Evolutionary conservation across 148 eudicot species (phyloP).

Genomic region (Chenopodium formosanum): DNA sequence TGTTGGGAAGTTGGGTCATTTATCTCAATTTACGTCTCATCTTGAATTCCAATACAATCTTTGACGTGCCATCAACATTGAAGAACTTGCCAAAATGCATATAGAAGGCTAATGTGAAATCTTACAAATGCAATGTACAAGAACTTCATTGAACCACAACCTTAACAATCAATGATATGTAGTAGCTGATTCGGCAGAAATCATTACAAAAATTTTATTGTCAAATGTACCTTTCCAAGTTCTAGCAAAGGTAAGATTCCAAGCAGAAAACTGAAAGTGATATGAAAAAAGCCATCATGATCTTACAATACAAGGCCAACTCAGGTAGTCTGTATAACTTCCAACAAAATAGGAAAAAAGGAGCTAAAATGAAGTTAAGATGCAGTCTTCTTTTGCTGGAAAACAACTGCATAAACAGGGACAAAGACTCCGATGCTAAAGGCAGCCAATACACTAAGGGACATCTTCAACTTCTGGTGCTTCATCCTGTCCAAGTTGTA

Average conservation of each 20-base stretch:
- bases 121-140: background rate
- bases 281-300: conserved; percentile 19
- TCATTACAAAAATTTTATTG: conserved; percentile 21
- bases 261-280: conserved; percentile 9
- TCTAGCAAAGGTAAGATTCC: conserved; percentile 17
- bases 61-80: too few species aligned
- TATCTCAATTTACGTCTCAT: too few species aligned
- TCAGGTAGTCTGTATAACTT: conserved; percentile 13
- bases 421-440: conserved; percentile 76
- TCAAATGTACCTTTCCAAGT: conserved; percentile 13
- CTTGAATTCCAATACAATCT: too few species aligned
- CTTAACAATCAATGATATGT: background rate
- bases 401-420: conserved; percentile 76
- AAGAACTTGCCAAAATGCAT: background rate
- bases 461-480: conserved; percentile 60
- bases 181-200: conserved; percentile 16
- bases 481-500: conserved; percentile 97
- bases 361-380: conserved; percentile 37
- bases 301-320: conserved; percentile 13
- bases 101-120: background rate
- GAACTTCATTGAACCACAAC: background rate
- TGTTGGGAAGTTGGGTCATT: too few species aligned
- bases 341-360: conserved; percentile 15
- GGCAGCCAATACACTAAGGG: conserved; percentile 58
- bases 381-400: conserved; percentile 89